A percentile compares a stretch with the other conserved stretches of the same genome.
These are phyloP conservation scores for Heliosperma pusillum DNA, from an alignment of 148 eudicot species.

Conservation along the genomic window DNA sequence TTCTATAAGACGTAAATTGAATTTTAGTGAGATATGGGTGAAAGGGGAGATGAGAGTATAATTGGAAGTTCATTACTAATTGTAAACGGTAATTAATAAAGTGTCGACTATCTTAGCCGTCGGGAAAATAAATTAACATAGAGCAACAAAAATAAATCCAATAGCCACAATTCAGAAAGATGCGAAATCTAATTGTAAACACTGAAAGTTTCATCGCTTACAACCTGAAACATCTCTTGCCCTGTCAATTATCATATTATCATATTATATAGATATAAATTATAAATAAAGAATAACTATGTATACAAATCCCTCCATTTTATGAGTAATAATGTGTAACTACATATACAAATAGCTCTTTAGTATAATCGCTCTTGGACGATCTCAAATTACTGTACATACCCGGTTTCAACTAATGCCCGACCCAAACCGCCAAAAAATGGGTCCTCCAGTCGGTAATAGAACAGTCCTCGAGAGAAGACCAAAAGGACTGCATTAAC, in stretches of 20 bases:
- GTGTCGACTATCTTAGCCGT: too few species aligned
- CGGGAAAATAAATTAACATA: too few species aligned
- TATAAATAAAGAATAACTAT: not conserved
- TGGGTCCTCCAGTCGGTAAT: not conserved
- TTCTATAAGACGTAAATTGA: too few species aligned
- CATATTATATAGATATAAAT: too few species aligned
- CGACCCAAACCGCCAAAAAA: conserved; percentile 9
- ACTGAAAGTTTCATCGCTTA: not conserved
- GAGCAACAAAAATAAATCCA: too few species aligned
- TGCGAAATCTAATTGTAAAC: not conserved
- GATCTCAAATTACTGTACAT: conserved; percentile 19
- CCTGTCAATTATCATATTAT: not conserved
- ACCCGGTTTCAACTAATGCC: conserved; percentile 5
- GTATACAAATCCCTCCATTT: conserved; percentile 2
- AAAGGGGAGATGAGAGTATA: too few species aligned
- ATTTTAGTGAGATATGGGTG: too few species aligned
- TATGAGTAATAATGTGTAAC: not conserved
- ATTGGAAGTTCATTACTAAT: too few species aligned
- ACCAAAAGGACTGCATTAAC: not conserved
- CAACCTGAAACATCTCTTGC: not conserved
- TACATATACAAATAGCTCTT: conserved; percentile 6
- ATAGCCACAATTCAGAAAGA: too few species aligned
- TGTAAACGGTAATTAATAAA: too few species aligned
- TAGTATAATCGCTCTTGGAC: not conserved
- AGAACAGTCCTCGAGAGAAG: conserved; percentile 1